Evolutionary conservation across 306 rosid genomes (phyloP).

Genomic region (Urtica urens): DNA sequence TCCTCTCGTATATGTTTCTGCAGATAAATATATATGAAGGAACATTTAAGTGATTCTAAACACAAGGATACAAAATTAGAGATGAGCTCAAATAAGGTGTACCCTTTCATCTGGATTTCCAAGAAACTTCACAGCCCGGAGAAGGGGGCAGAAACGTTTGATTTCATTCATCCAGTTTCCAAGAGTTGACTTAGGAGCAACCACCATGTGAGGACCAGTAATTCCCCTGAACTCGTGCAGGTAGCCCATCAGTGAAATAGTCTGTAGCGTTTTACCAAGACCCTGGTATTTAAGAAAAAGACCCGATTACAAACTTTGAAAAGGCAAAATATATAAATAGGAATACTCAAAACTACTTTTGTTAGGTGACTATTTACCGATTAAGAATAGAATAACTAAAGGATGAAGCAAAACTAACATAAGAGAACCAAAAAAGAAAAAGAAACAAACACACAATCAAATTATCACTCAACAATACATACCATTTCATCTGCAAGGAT

Average conservation of each 20-base stretch:
- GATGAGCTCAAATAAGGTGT: slow-evolving; percentile 15
- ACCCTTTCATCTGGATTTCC: slow-evolving; percentile 97
- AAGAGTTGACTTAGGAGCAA: slow-evolving; percentile 98
- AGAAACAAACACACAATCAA: neutral
- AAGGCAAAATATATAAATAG: neutral
- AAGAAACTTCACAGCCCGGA: slow-evolving; percentile 85
- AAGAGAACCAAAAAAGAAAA: neutral
- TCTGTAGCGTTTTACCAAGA: slow-evolving; percentile 93
- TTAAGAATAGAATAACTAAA: neutral
- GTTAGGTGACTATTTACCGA: neutral
- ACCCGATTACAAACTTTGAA: slow-evolving; percentile 7
- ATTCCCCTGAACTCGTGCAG: slow-evolving; percentile 92
- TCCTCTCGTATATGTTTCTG: slow-evolving; percentile 82
- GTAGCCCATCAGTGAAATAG: slow-evolving; percentile 88
- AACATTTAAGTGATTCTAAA: too few relatives aligned
- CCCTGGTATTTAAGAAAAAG: slow-evolving; percentile 36
- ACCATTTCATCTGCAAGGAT: slow-evolving; percentile 99
- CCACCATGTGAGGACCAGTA: slow-evolving; percentile 96
- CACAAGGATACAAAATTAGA: neutral
- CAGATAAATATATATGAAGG: slow-evolving; percentile 8
- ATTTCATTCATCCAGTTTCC: slow-evolving; percentile 99
- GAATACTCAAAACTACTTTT: neutral
- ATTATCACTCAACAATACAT: slow-evolving; percentile 10
- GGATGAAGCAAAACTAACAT: neutral
- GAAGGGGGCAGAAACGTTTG: slow-evolving; percentile 77